phyloP scores from a whole-genome alignment of 2,329 filamentous ascomycete species.

The Aspergillus ochraceus region DNA sequence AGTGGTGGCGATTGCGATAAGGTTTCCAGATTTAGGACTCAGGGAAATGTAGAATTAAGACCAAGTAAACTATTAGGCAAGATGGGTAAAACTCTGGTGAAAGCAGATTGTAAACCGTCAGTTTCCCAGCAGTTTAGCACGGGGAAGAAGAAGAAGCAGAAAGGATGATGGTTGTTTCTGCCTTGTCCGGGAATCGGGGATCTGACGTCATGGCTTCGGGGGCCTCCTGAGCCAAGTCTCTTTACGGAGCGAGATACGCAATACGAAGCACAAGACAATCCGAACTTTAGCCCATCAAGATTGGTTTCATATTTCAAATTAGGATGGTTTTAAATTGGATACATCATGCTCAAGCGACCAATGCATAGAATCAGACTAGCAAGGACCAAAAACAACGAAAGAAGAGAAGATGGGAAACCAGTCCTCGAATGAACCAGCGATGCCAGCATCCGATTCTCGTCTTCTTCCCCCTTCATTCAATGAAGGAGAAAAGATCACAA shows the following conservation, averaged over 20 bases:
- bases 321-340: constrained; percentile 23
- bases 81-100: not conserved
- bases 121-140: not conserved
- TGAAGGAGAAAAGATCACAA: constrained; percentile 25
- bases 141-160: not conserved
- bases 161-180: not conserved
- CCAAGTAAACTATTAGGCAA: not conserved
- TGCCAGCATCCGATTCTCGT: constrained; percentile 54
- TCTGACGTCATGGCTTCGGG: constrained; percentile 5
- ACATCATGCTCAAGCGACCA: constrained; percentile 20
- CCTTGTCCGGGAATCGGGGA: not conserved
- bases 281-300: not conserved
- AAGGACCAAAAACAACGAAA: constrained; percentile 23
- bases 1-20: not conserved
- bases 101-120: not conserved
- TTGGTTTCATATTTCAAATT: constrained; percentile 16
- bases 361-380: constrained; percentile 14
- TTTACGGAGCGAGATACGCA: not conserved
- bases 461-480: constrained; percentile 28
- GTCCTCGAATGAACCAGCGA: constrained; percentile 27
- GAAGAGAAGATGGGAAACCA: constrained; percentile 33
- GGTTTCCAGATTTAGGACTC: not conserved
- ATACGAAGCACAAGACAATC: not conserved
- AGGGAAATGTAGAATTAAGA: not conserved
- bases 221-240: too few species aligned